Conservation (phyloP, 495 filamentous ascomycete species). For the Penicillium verhagenii region DNA sequence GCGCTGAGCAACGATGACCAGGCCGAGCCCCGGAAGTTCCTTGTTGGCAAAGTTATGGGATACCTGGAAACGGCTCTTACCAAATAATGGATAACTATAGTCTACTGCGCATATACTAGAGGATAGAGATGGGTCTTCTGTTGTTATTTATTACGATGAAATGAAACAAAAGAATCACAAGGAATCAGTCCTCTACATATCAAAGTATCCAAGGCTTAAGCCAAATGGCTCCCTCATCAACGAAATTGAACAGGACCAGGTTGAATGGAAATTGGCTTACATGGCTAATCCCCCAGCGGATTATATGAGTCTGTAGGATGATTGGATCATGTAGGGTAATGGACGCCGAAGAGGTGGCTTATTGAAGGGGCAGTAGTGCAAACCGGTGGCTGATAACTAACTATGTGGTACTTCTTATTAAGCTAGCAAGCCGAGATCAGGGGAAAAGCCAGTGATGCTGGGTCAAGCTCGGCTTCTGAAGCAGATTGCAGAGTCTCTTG, state of each 20-base stretch:
- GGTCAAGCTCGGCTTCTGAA: not conserved
- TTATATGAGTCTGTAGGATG: not conserved
- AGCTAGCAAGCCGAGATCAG: not conserved
- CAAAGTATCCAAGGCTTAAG: no score
- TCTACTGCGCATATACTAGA: not conserved
- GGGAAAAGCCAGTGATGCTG: no score
- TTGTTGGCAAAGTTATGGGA: slow-evolving; percentile 37
- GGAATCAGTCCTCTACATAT: no score
- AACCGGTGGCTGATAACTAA: not conserved
- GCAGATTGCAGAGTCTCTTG: not conserved
- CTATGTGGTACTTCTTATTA: not conserved
- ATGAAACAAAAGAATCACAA: no score
- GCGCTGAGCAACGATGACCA: slow-evolving; percentile 49
- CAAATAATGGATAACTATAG: not conserved
- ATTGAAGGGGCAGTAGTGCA: not conserved
- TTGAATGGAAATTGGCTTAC: no score
- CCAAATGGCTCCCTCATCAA: no score
- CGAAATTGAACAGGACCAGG: no score
- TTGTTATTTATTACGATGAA: no score
- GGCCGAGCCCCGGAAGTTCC: slow-evolving; percentile 36
- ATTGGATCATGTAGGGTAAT: not conserved
- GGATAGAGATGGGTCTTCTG: no score
- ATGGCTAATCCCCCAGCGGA: slow-evolving; percentile 1
- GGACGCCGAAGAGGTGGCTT: not conserved
- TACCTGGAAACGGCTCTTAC: slow-evolving; percentile 20